Evolutionary conservation across 129 eudicot genomes (phyloP), one percentile per base, ranked within the genome.

Genomic region (Ambrosia artemisiifolia): DNA sequence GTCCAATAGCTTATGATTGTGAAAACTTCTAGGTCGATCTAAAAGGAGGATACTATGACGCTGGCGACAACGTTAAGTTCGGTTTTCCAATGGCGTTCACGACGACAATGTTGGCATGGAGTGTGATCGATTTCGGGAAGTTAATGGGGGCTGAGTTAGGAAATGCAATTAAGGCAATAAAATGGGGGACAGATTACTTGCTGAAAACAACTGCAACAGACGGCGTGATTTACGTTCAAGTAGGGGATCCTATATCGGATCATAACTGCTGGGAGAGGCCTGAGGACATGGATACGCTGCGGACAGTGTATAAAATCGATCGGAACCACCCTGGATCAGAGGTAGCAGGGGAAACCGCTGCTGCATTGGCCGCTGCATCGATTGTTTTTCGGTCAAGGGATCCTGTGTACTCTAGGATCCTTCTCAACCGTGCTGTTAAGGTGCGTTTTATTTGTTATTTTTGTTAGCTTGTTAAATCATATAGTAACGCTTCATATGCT

Each of bases 31-130:
- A 91, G 97, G 91, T 86, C 53, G 98, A 94, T 75, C 85, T 94
- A 48, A 84, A 83, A 2, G 98, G 98, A 30, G 98, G 98, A 28
- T 94, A 94, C 82, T 94, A 94, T 69, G 98, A 93, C 83, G 98
- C 98, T 47, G 98, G 98, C 0, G 98, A 93, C 70, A 93, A 93
- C 79, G 43, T 93, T 0, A 93, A 93, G 69, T 93, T 93, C 65
- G 96, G 95, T 6, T 93, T 93, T 57, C 98, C 98, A 36, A 93
- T 93, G 98, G 98, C 98, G 28, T 93, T 93, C 51, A 89, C 96
- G 11, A 85, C 83, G 16, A 92, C 98, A 66, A 54, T 92, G 82
- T 59, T 92, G 11, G 81, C 98, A 3, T 92, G 98, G 98, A 92
- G 98, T 54, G 83, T 92, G 36, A 89, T 92, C 1, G 98, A 92